These are phyloP conservation scores for Pyrus pyrifolia DNA, from an alignment of 306 rosid genomes.

Conservation along the genomic window DNA sequence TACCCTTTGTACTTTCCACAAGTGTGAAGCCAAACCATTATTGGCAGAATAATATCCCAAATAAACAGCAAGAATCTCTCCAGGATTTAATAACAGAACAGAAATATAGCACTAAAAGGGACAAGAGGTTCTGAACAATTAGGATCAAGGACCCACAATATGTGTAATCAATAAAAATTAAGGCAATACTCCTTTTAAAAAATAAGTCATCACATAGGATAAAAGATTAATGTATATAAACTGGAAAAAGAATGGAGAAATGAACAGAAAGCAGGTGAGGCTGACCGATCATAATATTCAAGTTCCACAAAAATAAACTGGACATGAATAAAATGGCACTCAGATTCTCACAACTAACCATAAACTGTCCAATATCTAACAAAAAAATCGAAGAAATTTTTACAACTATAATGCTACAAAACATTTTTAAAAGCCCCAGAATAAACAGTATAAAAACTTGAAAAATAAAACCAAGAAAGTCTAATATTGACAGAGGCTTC, in stretches of 20 bases:
- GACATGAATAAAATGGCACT: background rate
- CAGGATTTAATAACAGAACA: background rate
- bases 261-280: background rate
- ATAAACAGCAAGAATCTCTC: background rate
- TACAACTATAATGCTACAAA: background rate
- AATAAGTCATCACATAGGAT: background rate
- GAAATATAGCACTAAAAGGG: background rate
- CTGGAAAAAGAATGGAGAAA: background rate
- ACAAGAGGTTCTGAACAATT: background rate
- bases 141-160: background rate
- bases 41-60: background rate
- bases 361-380: background rate
- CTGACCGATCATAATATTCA: background rate
- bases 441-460: background rate
- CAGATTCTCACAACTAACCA: background rate
- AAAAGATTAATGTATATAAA: background rate
- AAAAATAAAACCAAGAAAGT: background rate
- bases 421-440: background rate
- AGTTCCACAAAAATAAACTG: background rate
- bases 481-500: background rate
- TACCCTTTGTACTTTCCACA: background rate
- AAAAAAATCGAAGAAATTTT: background rate
- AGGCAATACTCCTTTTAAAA: background rate
- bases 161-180: background rate
- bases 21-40: background rate